phyloP scores from a whole-genome alignment of 805 yeast genomes.

The Hanseniaspora opuntiae region DNA sequence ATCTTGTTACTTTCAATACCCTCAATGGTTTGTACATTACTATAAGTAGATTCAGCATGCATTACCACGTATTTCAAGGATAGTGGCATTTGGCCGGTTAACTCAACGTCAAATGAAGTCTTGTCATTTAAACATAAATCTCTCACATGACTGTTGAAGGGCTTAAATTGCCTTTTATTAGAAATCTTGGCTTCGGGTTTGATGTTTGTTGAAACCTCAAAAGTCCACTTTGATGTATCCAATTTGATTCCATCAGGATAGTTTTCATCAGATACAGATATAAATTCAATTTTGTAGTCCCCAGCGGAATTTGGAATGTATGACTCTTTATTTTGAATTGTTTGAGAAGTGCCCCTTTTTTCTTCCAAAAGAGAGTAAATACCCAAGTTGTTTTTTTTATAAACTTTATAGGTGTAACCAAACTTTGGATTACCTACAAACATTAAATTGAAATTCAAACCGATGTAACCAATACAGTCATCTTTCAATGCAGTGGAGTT shows the following conservation, averaged over 20 bases:
- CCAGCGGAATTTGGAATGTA: conserved; percentile 77
- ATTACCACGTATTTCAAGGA: conserved; percentile 54
- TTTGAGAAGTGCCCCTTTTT: conserved; percentile 27
- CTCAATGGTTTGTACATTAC: conserved; percentile 31
- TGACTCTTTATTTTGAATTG: conserved; percentile 41
- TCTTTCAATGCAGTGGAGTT: conserved; percentile 48
- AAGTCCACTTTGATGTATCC: conserved; percentile 35
- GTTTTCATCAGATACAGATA: conserved; percentile 49
- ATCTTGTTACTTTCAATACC: conserved; percentile 29
- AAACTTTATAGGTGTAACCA: conserved; percentile 47
- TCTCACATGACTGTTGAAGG: conserved; percentile 13
- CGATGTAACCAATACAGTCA: conserved; percentile 85
- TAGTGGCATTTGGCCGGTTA: conserved; percentile 75
- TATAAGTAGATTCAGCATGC: conserved; percentile 39
- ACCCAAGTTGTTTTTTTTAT: conserved; percentile 32
- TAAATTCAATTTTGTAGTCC: conserved; percentile 59
- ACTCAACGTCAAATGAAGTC: conserved; percentile 38
- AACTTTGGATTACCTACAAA: conserved; percentile 76
- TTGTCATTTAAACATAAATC: conserved; percentile 37
- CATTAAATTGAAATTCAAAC: conserved; percentile 57
- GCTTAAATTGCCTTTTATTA: conserved; percentile 12
- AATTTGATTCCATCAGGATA: conserved; percentile 33
- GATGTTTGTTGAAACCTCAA: conserved; percentile 57
- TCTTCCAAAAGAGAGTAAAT: conserved; percentile 26
- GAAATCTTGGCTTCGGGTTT: conserved; percentile 31